Evolutionary conservation across 2,329 filamentous ascomycete species (phyloP), one percentile per base, ranked within the genome.

Genomic region (Xylariaceae sp.): DNA sequence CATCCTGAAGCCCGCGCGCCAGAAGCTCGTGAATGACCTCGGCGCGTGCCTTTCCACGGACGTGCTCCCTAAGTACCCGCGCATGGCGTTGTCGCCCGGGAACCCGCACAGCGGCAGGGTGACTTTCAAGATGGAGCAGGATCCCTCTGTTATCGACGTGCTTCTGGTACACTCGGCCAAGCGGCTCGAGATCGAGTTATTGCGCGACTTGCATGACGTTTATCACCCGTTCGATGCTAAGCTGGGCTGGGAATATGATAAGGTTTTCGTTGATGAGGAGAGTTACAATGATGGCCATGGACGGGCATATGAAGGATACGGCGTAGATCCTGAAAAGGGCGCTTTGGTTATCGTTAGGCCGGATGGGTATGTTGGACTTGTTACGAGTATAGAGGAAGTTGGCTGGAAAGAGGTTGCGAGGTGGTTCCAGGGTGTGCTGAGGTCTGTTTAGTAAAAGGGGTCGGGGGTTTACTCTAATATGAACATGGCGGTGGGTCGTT

Each of bases 331-430:
- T 16, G 71, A 77, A 8, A 32, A 46, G 49, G 85, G 86, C 0
- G 83, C 80, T 56, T 70, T 83, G 3, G 77, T 87, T 0, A 71
- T 85, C 1, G 71, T 84, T 1, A 69, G 87, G 46, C 87, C 86
- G 2, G 87, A 89, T 71, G 83, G 86, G 64, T 84, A 89, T 67
- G 78, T 88, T 30, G 76, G 71, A 0, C 71, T 67, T 40, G 57
- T 72, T 2, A 58, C 63, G 4, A 56, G 65, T 48, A 61, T 79
- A 18, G 72, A 72, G 5, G 66, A 67, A 29, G 51, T 57, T 15
- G 58, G 59, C 1, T 62, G 61, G 60, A 34, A 43, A 9, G 60
- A 61, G 44, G 56, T 64, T 15, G 58, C 44, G 43, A 61, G 51
- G 45, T 67, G 58, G 58, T 65, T 67, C 18, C 34, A 54, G 18